Percentiles rank a stretch among this genome's conserved stretches.
Evolutionary conservation across 495 filamentous ascomycete genomes (phyloP).

Genomic region (Acidomyces sp.): DNA sequence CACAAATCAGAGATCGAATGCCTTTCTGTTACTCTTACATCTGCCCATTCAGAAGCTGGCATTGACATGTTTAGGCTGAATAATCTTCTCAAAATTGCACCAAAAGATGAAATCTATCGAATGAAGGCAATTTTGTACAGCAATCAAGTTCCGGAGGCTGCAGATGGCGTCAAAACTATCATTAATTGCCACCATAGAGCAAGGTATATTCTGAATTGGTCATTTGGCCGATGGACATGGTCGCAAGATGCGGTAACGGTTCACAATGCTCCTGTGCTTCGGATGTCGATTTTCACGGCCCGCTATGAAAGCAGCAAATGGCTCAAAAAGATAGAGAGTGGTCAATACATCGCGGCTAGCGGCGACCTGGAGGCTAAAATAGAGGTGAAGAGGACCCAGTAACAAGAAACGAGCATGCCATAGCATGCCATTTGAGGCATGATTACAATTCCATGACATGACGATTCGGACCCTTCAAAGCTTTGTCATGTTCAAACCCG

Average conservation of each 20-base stretch:
- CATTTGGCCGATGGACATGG: constrained; percentile 89
- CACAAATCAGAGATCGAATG: constrained; percentile 34
- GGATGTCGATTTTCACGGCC: constrained; percentile 77
- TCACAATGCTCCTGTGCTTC: constrained; percentile 35
- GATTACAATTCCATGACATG: no score
- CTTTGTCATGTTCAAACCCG: no score
- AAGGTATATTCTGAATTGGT: constrained; percentile 90
- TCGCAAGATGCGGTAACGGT: constrained; percentile 39
- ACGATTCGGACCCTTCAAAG: no score
- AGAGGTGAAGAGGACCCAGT: constrained; percentile 10
- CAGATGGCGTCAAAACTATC: constrained; percentile 33
- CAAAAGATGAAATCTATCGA: constrained; percentile 85
- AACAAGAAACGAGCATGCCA: no score
- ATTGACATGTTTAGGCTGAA: constrained; percentile 55
- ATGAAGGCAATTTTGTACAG: constrained; percentile 79
- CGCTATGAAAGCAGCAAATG: constrained; percentile 76
- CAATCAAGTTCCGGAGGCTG: constrained; percentile 42
- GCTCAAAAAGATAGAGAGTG: constrained; percentile 66
- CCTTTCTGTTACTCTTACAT: constrained; percentile 55
- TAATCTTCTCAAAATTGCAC: constrained; percentile 51
- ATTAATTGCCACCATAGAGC: constrained; percentile 12
- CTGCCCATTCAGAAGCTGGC: constrained; percentile 24
- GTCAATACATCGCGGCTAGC: constrained; percentile 11
- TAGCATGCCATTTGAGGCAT: no score
- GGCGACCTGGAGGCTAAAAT: constrained; percentile 1